These are phyloP conservation scores for Penicillium sp. DNA, from an alignment of 2,329 filamentous ascomycete species.

Conservation along the genomic window DNA sequence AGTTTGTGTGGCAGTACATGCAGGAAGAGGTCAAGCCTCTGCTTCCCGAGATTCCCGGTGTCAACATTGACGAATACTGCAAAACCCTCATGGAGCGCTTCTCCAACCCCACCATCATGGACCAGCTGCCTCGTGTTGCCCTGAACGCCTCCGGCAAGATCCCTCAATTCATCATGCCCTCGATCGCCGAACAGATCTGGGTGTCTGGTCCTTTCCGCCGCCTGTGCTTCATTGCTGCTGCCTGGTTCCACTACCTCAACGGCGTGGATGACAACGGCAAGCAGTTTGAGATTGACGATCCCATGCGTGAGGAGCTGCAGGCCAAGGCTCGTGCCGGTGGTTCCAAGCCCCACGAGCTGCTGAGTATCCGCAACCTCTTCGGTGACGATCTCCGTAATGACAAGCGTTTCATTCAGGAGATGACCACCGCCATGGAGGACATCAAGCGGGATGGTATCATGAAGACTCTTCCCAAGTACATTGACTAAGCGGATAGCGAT, in stretches of 20 bases:
- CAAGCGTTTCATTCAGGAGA: slow-evolving; percentile 44
- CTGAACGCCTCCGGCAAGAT: slow-evolving; percentile 52
- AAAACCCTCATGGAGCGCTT: slow-evolving; percentile 50
- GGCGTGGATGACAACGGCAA: slow-evolving; percentile 48
- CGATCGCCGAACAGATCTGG: slow-evolving; percentile 42
- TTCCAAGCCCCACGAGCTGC: slow-evolving; percentile 38
- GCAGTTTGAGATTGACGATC: slow-evolving; percentile 40
- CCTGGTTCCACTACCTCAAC: slow-evolving; percentile 49
- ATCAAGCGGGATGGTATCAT: slow-evolving; percentile 45
- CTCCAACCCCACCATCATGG: slow-evolving; percentile 53
- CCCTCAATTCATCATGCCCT: slow-evolving; percentile 41
- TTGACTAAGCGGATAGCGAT: slow-evolving; percentile 24
- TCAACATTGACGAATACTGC: slow-evolving; percentile 50
- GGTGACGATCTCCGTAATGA: slow-evolving; percentile 48
- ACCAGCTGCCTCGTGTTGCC: slow-evolving; percentile 49
- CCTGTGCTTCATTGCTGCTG: slow-evolving; percentile 45
- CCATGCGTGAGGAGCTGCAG: slow-evolving; percentile 46
- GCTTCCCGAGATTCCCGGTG: slow-evolving; percentile 46
- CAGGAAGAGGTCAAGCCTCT: slow-evolving; percentile 50
- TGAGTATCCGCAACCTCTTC: slow-evolving; percentile 45
- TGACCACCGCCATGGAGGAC: slow-evolving; percentile 45
- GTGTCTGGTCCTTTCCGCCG: slow-evolving; percentile 41
- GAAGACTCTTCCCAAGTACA: slow-evolving; percentile 48
- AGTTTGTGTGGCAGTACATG: slow-evolving; percentile 52
- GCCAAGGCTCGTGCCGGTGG: slow-evolving; percentile 43